Base-by-base conservation (phyloP, 352 stramenopile genomes). In the Globisporangium paddicum region DNA sequence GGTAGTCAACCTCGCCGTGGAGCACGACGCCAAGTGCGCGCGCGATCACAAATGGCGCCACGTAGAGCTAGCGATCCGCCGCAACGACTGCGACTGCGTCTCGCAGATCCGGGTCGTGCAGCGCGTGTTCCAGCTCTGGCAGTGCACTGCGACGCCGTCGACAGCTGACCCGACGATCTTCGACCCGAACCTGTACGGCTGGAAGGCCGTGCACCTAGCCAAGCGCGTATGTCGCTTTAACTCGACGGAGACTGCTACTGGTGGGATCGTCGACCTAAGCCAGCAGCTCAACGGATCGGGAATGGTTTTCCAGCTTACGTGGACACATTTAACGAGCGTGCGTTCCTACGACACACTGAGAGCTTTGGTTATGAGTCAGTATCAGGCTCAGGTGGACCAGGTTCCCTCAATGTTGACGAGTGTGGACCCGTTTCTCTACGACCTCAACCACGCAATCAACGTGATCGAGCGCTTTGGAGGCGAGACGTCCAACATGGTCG, bases 31-130 rank as follows among this genome's bases (percentile, higher is more conserved):
- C 16, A 64, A 69, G 19, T 99, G 96, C 60, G 93, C 79, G 0
- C 76, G 96, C 9, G 96, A 99, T 64, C 83, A 98, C 67, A 98
- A 98, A 67, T 98, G 94, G 82, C 68, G 77, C n/a, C 86, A 91
- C 21, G 75, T 98, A 10, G 68, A 86, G 48, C 73, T 96, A 11
- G 89, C 89, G 1, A 82, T 98, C 48, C 72, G 87, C 41, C 82
- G 93, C 4, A 71, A 93, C 57, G 93, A 98, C 23, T 99, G 96
- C 68, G 73, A 98, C 66, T 99, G 96, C 60, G 59, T 87, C 9
- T 65, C 62, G 8, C 87, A 98, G 64, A 83, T 93, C n/a, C 82
- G 93, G 42, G 71, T 96, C 19, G 82, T 98, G 21, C 78, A 79
- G 23, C 81, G 80, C 5, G 79, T 98, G 3, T 98, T 95, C 66